phyloP scores from a whole-genome alignment of 768 basidiomycete genomes.

The Boletus rubropictus region DNA sequence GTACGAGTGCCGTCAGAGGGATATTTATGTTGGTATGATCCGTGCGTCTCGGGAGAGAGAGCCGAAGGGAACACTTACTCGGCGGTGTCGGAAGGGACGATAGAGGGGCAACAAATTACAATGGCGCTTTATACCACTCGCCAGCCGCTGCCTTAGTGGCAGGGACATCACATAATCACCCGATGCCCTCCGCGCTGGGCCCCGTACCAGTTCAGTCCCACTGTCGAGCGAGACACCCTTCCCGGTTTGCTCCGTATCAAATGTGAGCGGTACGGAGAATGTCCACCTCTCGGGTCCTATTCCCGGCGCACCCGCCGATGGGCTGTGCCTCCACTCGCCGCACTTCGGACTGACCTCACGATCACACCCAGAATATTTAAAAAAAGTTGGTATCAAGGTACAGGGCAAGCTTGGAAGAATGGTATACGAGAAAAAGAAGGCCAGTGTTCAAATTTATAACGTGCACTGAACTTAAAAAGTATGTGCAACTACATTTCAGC shows the following conservation, averaged over 20 bases:
- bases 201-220: background rate
- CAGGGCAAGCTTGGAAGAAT: background rate
- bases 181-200: conserved; percentile 19
- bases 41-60: conserved; percentile 15
- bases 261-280: too few relatives aligned
- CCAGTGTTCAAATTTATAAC: too few relatives aligned
- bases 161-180: conserved; percentile 30
- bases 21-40: conserved; percentile 23
- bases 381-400: conserved; percentile 5
- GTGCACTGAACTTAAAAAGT: too few relatives aligned
- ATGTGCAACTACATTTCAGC: background rate
- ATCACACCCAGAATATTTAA: background rate
- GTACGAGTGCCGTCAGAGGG: background rate
- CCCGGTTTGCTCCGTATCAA: too few relatives aligned
- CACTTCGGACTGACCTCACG: too few relatives aligned
- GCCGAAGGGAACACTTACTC: conserved; percentile 19
- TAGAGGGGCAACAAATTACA: conserved; percentile 4
- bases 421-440: background rate
- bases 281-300: too few relatives aligned
- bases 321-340: too few relatives aligned
- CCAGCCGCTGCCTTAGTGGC: conserved; percentile 14
- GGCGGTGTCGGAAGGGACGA: conserved; percentile 2
- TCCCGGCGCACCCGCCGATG: too few relatives aligned
- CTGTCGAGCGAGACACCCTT: too few relatives aligned
- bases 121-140: conserved; percentile 25